These are phyloP conservation scores for Colletotrichum neosansevieriae DNA, from an alignment of 2,329 filamentous ascomycete species.

Conservation along the genomic window DNA sequence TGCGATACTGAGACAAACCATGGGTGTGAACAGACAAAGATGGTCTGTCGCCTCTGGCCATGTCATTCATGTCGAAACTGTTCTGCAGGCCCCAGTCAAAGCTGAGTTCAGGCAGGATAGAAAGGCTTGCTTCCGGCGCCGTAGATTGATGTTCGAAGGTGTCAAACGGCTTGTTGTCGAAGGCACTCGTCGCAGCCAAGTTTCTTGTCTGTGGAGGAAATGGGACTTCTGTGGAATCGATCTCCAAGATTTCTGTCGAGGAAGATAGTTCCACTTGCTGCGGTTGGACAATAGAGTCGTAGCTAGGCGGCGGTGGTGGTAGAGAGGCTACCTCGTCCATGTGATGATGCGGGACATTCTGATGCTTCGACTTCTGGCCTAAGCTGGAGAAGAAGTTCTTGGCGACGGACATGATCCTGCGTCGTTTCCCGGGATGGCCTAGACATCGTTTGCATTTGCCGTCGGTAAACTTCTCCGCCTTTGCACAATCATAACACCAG, in stretches of 20 bases:
- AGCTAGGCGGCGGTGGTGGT: conserved; percentile 61
- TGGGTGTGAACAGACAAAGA: conserved; percentile 54
- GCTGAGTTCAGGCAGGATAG: conserved; percentile 30
- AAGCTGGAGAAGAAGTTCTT: conserved; percentile 67
- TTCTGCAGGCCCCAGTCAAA: conserved; percentile 32
- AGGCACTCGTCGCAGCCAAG: neutral
- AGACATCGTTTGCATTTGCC: conserved; percentile 62
- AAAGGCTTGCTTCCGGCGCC: neutral
- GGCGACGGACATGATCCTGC: conserved; percentile 64
- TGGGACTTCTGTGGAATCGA: conserved; percentile 61
- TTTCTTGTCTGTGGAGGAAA: conserved; percentile 9
- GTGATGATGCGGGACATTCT: conserved; percentile 46
- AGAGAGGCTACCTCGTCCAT: conserved; percentile 47
- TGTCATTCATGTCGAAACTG: conserved; percentile 39
- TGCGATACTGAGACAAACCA: conserved; percentile 50
- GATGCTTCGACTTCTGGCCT: conserved; percentile 60
- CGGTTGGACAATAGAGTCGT: conserved; percentile 55
- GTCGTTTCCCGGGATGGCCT: conserved; percentile 63
- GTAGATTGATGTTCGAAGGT: neutral
- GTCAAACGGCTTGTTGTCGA: neutral
- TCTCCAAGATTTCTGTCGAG: conserved; percentile 65
- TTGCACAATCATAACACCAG: conserved; percentile 67
- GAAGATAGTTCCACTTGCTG: conserved; percentile 59
- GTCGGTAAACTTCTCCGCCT: conserved; percentile 65
- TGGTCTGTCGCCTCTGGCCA: conserved; percentile 47